Evolutionary conservation across 192 early-diverging fungal genomes (phyloP).

Genomic region (Lobosporangium transversale): DNA sequence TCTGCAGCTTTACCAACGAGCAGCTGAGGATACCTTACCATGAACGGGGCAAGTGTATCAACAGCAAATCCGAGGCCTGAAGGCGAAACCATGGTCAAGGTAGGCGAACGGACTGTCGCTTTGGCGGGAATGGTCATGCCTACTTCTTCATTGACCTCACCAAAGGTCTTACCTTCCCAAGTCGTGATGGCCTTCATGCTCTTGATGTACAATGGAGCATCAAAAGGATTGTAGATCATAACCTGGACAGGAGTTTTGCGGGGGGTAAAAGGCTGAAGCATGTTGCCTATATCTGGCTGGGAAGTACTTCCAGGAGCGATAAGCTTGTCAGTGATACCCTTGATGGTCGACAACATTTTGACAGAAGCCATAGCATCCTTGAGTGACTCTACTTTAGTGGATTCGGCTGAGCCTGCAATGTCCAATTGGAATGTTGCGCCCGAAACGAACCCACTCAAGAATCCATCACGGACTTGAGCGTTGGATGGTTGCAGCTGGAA

Average conservation of each 20-base stretch:
- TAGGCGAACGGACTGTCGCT: slow-evolving; percentile 27
- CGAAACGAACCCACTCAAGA: slow-evolving; percentile 56
- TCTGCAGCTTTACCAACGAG: slow-evolving; percentile 14
- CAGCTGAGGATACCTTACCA: slow-evolving; percentile 24
- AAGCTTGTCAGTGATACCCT: slow-evolving; percentile 56
- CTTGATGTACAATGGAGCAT: slow-evolving; percentile 58
- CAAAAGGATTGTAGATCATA: slow-evolving; percentile 66
- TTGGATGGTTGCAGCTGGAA: slow-evolving; percentile 54
- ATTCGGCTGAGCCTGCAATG: slow-evolving; percentile 53
- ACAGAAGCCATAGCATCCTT: slow-evolving; percentile 58
- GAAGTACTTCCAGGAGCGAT: slow-evolving; percentile 38
- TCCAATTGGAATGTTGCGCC: slow-evolving; percentile 52
- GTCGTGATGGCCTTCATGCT: slow-evolving; percentile 52
- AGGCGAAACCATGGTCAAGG: slow-evolving; percentile 45
- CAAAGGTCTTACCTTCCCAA: slow-evolving; percentile 58
- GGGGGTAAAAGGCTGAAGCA: slow-evolving; percentile 25
- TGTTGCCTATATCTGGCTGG: slow-evolving; percentile 21
- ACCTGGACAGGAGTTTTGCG: slow-evolving; percentile 56
- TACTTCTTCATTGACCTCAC: slow-evolving; percentile 59
- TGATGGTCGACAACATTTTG: slow-evolving; percentile 52
- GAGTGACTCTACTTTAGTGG: slow-evolving; percentile 57
- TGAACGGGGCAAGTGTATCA: slow-evolving; percentile 29
- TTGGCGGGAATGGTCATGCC: slow-evolving; percentile 38
- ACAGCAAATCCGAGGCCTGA: slow-evolving; percentile 35
- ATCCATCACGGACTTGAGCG: slow-evolving; percentile 38